Evolutionary conservation across 257 asterid species (phyloP), one percentile per base, ranked within the genome.

Genomic region (Solanum stenotomum): DNA sequence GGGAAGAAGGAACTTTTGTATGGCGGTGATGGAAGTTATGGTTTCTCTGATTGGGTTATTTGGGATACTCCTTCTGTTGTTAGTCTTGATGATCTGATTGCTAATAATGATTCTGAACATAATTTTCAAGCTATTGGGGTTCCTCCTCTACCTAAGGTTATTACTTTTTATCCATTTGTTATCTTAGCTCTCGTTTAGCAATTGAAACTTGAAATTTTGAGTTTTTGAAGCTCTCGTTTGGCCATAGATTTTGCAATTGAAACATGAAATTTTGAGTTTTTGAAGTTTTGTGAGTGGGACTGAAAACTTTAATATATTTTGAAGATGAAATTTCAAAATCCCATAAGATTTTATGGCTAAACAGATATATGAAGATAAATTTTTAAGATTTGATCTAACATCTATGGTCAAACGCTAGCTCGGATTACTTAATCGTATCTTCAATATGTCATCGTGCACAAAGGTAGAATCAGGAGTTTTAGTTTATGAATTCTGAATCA

Each of bases 101-200:
- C 90, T 85, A 78, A 94, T 2, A 89, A 84, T 90, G 94, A 88
- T 78, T 82, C 93, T 87, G 91, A 83, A 4, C 96, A 68, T 86
- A 85, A 86, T 90, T 96, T 94, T 90, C 98, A 94, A 93, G 98
- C 96, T 89, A 90, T 94, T 93, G 96, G 97, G 1, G 97, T 97
- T 37, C 99, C 99, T 87, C 98, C 99, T 85, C 91, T 97, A 81
- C 99, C 99, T 27, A 97, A 97, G 99, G 99, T 96, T 61, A 67
- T 61, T 22, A 18, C 88, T 71, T 22, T 44, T 40, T 27, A 44
- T 44, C 16, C 52, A 11, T 44, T 44, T 4, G 52, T 44, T 12
- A 42, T 37, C 23, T 56, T 23, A 23, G 13, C 14, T 35, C 38
- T 88, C 56, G 34, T 33, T 33, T 33, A 33, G 34, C 27, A 65